Percentiles rank a stretch among this genome's conserved stretches.
These are phyloP conservation scores for Gaeumannomyces tritici DNA, from an alignment of 2,329 filamentous ascomycete species.

Conservation along the genomic window DNA sequence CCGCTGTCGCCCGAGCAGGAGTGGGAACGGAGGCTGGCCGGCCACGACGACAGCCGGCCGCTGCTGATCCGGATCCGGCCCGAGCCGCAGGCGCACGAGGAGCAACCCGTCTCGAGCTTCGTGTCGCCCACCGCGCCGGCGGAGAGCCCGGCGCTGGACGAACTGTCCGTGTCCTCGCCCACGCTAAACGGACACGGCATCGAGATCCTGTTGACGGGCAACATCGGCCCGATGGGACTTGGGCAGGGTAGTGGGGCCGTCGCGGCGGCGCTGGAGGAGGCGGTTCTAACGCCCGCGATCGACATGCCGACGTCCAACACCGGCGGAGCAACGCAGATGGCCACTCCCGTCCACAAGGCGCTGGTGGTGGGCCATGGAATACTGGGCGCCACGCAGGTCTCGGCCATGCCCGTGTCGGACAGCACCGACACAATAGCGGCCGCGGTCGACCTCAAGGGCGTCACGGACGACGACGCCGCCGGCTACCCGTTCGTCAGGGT, in stretches of 20 bases:
- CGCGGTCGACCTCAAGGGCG: slow-evolving; percentile 40
- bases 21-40: slow-evolving; percentile 58
- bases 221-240: slow-evolving; percentile 33
- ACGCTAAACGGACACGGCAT: slow-evolving; percentile 50
- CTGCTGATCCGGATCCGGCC: slow-evolving; percentile 49
- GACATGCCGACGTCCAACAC: slow-evolving; percentile 57
- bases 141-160: slow-evolving; percentile 37
- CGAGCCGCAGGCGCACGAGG: slow-evolving; percentile 16
- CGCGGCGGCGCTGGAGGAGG: slow-evolving; percentile 45
- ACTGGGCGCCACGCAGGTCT: slow-evolving; percentile 49
- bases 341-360: slow-evolving; percentile 76
- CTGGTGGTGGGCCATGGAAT: slow-evolving; percentile 67
- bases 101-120: not conserved
- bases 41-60: slow-evolving; percentile 41
- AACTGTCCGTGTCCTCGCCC: slow-evolving; percentile 54
- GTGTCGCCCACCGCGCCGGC: slow-evolving; percentile 18
- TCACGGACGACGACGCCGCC: slow-evolving; percentile 24
- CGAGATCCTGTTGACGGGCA: slow-evolving; percentile 51
- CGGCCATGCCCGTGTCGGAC: slow-evolving; percentile 29
- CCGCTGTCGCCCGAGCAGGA: slow-evolving; percentile 50
- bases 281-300: slow-evolving; percentile 66
- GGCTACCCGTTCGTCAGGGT: slow-evolving; percentile 46
- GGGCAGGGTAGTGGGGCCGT: slow-evolving; percentile 22
- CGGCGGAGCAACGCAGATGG: slow-evolving; percentile 55
- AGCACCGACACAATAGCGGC: slow-evolving; percentile 32